These are phyloP conservation scores for Chloris gayana DNA, from an alignment of 176 grass and related monocot genomes.

Conservation along the genomic window DNA sequence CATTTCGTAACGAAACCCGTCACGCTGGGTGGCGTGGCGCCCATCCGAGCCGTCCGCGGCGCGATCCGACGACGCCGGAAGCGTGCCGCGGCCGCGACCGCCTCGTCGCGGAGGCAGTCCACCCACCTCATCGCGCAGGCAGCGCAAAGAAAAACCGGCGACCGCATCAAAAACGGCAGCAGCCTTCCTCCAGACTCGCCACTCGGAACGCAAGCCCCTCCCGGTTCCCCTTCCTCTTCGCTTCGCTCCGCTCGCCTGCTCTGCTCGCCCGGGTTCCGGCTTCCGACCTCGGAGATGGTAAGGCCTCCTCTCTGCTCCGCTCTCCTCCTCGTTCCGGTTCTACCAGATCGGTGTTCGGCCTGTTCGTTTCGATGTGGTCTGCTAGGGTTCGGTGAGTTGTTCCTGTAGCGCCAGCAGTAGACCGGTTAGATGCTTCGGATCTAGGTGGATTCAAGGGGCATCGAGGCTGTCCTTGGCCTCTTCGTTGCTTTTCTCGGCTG, in stretches of 20 bases:
- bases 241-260: not conserved
- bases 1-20: not conserved
- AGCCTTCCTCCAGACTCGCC: not conserved
- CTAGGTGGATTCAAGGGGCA: constrained; percentile 6
- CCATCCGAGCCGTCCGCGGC: not conserved
- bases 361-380: not conserved
- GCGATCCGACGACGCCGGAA: not conserved
- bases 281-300: constrained; percentile 49
- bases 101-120: not conserved
- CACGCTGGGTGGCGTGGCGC: not conserved
- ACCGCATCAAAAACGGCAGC: constrained; percentile 46
- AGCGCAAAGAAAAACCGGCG: constrained; percentile 8
- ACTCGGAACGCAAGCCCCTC: not conserved
- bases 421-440: constrained; percentile 1
- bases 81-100: not conserved
- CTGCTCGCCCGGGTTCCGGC: constrained; percentile 2
- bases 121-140: not conserved
- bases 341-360: constrained; percentile 14
- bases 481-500: not conserved
- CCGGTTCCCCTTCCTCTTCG: not conserved
- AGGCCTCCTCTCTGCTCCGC: not conserved
- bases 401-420: not conserved
- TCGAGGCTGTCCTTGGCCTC: not conserved
- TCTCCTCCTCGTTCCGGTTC: not conserved
- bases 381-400: not conserved